phyloP scores from a whole-genome alignment of 2,329 filamentous ascomycete species.

The Claviceps sp. region DNA sequence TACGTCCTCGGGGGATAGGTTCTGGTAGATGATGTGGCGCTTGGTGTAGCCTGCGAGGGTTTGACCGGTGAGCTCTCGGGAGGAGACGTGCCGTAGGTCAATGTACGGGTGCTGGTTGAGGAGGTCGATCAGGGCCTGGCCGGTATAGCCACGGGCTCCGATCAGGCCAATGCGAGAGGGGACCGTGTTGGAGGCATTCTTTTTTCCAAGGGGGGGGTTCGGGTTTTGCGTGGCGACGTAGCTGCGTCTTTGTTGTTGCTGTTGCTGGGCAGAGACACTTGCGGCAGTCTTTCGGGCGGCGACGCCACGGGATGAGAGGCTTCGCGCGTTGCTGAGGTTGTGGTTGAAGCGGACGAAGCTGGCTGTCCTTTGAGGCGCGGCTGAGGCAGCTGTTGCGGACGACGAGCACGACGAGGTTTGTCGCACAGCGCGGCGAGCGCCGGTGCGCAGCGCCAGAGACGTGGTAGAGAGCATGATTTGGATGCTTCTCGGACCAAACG shows the following conservation, averaged over 20 bases:
- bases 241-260: not conserved
- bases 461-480: slow-evolving; percentile 4
- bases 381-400: too few species aligned
- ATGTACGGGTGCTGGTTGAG: slow-evolving; percentile 80
- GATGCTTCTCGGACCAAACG: slow-evolving; percentile 3
- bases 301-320: not conserved
- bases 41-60: slow-evolving; percentile 83
- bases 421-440: slow-evolving; percentile 1
- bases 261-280: not conserved
- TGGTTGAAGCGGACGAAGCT: not conserved
- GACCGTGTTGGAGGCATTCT: slow-evolving; percentile 70
- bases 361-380: not conserved
- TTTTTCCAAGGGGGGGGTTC: slow-evolving; percentile 65
- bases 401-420: not conserved
- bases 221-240: slow-evolving; percentile 1
- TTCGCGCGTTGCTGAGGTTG: not conserved
- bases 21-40: slow-evolving; percentile 85
- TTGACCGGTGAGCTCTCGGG: slow-evolving; percentile 79
- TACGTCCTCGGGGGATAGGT: slow-evolving; percentile 75
- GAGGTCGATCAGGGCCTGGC: slow-evolving; percentile 61
- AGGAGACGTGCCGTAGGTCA: slow-evolving; percentile 84
- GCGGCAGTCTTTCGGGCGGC: not conserved
- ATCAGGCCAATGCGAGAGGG: slow-evolving; percentile 76
- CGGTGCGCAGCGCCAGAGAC: not conserved
- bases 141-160: slow-evolving; percentile 62